Conservation (phyloP, 1,284 basidiomycete genomes). For the Phellopilus nigrolimitatus region DNA sequence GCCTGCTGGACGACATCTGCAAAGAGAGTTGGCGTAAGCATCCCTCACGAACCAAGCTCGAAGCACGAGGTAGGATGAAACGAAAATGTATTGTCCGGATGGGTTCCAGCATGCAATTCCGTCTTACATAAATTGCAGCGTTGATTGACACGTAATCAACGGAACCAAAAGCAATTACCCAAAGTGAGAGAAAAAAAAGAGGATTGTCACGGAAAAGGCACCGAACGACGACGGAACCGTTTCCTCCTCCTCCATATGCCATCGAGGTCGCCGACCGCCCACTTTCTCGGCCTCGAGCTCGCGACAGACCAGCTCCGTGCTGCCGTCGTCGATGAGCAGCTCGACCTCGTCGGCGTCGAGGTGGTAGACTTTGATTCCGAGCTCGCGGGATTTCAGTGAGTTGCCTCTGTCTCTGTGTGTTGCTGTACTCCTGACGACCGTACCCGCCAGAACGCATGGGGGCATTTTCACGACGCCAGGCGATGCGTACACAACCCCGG, state of each 20-base stretch:
- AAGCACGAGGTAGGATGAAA: too few species aligned
- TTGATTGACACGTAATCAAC: too few species aligned
- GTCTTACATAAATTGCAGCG: too few species aligned
- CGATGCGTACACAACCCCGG: constrained; percentile 76
- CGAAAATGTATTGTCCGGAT: too few species aligned
- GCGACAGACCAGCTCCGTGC: constrained; percentile 76
- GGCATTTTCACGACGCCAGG: constrained; percentile 81
- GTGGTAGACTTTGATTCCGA: constrained; percentile 77
- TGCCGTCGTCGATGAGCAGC: constrained; percentile 71
- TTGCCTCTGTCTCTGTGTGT: constrained; percentile 24
- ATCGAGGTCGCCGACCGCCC: constrained; percentile 22
- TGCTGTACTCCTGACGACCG: constrained; percentile 20
- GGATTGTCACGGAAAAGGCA: too few species aligned
- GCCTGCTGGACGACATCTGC: too few species aligned
- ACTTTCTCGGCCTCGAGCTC: constrained; percentile 51
- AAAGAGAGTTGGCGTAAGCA: too few species aligned
- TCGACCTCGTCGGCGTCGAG: constrained; percentile 75
- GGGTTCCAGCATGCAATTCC: too few species aligned
- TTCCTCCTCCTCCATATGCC: constrained; percentile 16
- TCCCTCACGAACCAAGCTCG: too few species aligned
- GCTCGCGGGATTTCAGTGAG: constrained; percentile 74
- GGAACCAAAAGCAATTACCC: too few species aligned
- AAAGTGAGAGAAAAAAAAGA: too few species aligned
- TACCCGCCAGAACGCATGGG: constrained; percentile 59
- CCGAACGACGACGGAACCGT: too few species aligned